phyloP scores from a whole-genome alignment of 345 rosid genomes.

The Acer saccharum region DNA sequence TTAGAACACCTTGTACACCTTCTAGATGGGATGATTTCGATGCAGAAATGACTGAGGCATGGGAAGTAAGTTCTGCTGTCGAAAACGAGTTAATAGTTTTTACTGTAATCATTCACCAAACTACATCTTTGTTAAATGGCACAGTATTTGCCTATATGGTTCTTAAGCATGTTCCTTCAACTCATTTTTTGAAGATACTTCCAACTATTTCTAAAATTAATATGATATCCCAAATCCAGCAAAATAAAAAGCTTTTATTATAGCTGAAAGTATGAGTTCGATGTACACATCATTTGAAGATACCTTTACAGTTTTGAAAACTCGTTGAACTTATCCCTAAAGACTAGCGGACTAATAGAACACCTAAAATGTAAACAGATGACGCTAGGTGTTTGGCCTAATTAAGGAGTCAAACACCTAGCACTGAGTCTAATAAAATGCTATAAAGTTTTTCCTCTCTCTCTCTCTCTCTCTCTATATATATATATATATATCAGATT shows the following conservation, averaged over 20 bases:
- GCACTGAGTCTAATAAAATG: not conserved
- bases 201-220: not conserved
- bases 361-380: not conserved
- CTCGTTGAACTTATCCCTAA: not conserved
- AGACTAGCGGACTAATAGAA: not conserved
- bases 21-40: conserved; percentile 92
- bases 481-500: not conserved
- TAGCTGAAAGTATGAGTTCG: not conserved
- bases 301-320: not conserved
- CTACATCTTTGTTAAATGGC: not conserved
- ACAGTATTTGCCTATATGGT: not conserved
- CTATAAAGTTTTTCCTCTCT: not conserved
- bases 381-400: not conserved
- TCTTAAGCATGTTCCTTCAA: not conserved
- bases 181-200: not conserved
- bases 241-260: not conserved
- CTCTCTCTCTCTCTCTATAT: no score
- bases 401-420: not conserved
- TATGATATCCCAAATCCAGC: not conserved
- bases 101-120: not conserved
- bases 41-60: conserved; percentile 82
- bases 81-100: conserved; percentile 2
- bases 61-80: conserved; percentile 71
- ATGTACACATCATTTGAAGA: not conserved
- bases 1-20: conserved; percentile 93